phyloP scores from a whole-genome alignment of 441 rosid species.

The Macaranga tanarius region DNA sequence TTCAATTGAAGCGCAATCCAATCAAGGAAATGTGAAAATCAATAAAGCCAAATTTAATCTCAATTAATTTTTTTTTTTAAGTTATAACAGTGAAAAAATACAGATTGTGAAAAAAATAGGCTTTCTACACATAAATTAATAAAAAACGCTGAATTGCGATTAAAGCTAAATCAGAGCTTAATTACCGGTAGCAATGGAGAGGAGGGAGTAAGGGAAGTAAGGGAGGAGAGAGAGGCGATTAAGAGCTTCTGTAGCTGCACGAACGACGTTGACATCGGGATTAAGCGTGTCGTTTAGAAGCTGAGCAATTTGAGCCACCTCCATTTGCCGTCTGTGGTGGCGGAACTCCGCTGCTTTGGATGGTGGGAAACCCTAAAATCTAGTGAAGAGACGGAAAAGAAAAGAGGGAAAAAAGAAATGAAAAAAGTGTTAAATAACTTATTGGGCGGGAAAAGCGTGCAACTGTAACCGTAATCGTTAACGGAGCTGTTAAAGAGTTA shows the following conservation, averaged over 20 bases:
- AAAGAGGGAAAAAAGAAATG: background rate
- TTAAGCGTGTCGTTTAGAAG: constrained; percentile 63
- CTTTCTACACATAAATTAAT: too few species aligned
- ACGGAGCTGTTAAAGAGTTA: background rate
- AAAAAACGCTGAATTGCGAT: too few species aligned
- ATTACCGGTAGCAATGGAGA: constrained; percentile 60
- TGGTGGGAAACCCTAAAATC: constrained; percentile 29
- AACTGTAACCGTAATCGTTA: background rate
- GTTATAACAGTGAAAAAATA: too few species aligned
- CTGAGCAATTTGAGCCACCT: constrained; percentile 43
- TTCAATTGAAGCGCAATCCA: background rate
- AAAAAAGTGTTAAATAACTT: background rate
- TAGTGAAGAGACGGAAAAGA: background rate
- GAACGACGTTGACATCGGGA: constrained; percentile 51
- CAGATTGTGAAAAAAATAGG: too few species aligned
- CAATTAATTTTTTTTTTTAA: too few species aligned
- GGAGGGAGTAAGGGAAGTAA: constrained; percentile 69
- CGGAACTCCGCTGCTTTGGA: constrained; percentile 5
- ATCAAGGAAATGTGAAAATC: background rate
- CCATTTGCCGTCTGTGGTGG: constrained; percentile 29
- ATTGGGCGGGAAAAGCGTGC: constrained; percentile 31
- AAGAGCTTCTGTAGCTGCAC: constrained; percentile 58
- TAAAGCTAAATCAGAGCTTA: too few species aligned
- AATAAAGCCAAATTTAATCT: too few species aligned
- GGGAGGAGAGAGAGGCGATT: constrained; percentile 61